phyloP scores from a whole-genome alignment of 2,329 filamentous ascomycete genomes.

The Pestalotiopsis sp. region DNA sequence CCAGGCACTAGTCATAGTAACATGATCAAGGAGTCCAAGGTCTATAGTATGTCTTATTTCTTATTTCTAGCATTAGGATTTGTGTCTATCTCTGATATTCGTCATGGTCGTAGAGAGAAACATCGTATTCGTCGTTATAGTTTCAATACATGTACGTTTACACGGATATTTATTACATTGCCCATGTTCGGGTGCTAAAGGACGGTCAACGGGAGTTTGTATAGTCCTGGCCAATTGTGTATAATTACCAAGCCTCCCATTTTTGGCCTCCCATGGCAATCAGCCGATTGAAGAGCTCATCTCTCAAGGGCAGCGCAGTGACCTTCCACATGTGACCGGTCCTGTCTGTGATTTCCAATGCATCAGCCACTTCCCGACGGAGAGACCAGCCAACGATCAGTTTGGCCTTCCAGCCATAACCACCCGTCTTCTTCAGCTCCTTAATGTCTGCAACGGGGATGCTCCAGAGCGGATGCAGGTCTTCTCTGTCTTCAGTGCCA shows the following conservation, averaged over 20 bases:
- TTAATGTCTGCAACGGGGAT: constrained; percentile 71
- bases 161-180: not conserved
- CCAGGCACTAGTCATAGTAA: no score
- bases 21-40: no score
- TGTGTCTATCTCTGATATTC: not conserved
- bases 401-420: constrained; percentile 84
- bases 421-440: constrained; percentile 79
- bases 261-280: constrained; percentile 79
- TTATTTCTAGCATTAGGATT: not conserved
- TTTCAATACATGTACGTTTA: not conserved
- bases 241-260: constrained; percentile 74
- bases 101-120: not conserved
- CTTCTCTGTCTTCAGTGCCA: constrained; percentile 59
- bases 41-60: not conserved
- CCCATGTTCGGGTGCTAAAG: not conserved
- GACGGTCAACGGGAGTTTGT: not conserved
- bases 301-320: constrained; percentile 72
- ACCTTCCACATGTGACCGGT: constrained; percentile 59
- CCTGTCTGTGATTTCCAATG: constrained; percentile 66
- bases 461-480: constrained; percentile 67
- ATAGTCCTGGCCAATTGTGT: not conserved
- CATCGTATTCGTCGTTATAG: not conserved
- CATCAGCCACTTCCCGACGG: constrained; percentile 74
- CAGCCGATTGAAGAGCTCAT: constrained; percentile 81
- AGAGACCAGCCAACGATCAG: constrained; percentile 80